A percentile compares a stretch with the other conserved stretches of the same genome.
phyloP scores from a whole-genome alignment of 305 asterid species.

The Fraxinus sp. region DNA sequence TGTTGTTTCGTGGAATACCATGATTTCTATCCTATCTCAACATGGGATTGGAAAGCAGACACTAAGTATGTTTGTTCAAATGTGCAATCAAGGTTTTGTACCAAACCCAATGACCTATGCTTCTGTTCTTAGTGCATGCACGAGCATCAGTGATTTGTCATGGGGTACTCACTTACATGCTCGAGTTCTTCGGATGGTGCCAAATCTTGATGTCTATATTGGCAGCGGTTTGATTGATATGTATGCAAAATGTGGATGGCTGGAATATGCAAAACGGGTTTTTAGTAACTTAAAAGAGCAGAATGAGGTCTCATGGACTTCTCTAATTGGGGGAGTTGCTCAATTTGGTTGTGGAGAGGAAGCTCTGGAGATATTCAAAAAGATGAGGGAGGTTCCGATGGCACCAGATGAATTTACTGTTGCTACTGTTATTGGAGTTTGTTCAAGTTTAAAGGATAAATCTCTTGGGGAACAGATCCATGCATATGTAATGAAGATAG shows the following conservation, averaged over 20 bases:
- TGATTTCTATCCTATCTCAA: constrained; percentile 20
- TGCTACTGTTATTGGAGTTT: constrained; percentile 20
- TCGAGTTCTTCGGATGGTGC: constrained; percentile 16
- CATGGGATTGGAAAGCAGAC: constrained; percentile 8
- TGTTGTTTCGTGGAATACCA: constrained; percentile 24
- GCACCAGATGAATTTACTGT: constrained; percentile 23
- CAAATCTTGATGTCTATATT: constrained; percentile 13
- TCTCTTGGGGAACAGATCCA: constrained; percentile 21
- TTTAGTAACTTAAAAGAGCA: constrained; percentile 16
- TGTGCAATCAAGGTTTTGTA: constrained; percentile 16
- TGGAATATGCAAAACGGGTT: constrained; percentile 19
- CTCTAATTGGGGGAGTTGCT: constrained; percentile 17
- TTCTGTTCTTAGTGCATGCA: constrained; percentile 20
- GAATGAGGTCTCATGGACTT: constrained; percentile 27
- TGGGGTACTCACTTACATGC: constrained; percentile 30
- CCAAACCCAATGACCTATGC: constrained; percentile 23
- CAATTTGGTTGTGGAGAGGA: constrained; percentile 10
- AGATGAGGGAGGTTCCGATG: constrained; percentile 11
- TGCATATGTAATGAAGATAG: constrained; percentile 6
- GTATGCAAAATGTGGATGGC: constrained; percentile 25
- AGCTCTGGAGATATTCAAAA: constrained; percentile 17
- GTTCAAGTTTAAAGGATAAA: constrained; percentile 14
- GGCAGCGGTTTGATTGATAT: constrained; percentile 24
- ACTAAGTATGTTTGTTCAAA: constrained; percentile 16
- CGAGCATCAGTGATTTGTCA: constrained; percentile 11